Evolutionary conservation across 2,329 filamentous ascomycete genomes (phyloP), one percentile per base, ranked within the genome.

Genomic region (Xylariaceae sp.): DNA sequence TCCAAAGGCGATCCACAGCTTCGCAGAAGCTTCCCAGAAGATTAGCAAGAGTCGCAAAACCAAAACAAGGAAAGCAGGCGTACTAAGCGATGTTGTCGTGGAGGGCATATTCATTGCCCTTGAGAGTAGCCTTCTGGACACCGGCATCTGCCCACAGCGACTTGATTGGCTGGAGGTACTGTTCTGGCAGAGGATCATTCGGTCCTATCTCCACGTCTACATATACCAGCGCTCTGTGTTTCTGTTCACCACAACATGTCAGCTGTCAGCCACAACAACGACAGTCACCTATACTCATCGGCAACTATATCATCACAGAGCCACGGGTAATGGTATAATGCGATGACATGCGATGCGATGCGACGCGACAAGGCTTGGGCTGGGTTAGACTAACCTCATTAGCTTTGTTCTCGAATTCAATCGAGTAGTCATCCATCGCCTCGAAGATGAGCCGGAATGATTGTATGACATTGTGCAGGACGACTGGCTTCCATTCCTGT

Each of bases 21-120:
- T 86, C 78, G 71, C 95, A 93, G 77, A 96, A 97, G 77, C 92
- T 96, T 68, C 15, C 55, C 23, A 60, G 56, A 64, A 66, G 64
- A 68, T 64, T 55, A 64, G 53, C 61, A 55, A 61, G 37, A 49
- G 3, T 44, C 45, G 47, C 23, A 35, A 50, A 9, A 56, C 15
- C 50, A 30, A 59, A 45, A 35, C 18, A 4, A 47, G 50, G 15
- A 52, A 79, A 89, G 71, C 78, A 96, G 53, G 79, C 89, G 71
- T 79, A 97, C 92, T 97, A 99, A 76, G 87, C 86, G 66, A 97
- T 77, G 71, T 97, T 97, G 78, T 97, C 94, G 74, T 97, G 92
- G 53, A 97, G 82, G 15, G 94, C 93, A 75, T 93, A 97, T 77
- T 97, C 93, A 74, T 97, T 96, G 68, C 94, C 94, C 76, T 94